Evolutionary conservation across 176 grass and related monocot genomes (phyloP), one percentile per base, ranked within the genome.

Genomic region (Leersia perrieri): DNA sequence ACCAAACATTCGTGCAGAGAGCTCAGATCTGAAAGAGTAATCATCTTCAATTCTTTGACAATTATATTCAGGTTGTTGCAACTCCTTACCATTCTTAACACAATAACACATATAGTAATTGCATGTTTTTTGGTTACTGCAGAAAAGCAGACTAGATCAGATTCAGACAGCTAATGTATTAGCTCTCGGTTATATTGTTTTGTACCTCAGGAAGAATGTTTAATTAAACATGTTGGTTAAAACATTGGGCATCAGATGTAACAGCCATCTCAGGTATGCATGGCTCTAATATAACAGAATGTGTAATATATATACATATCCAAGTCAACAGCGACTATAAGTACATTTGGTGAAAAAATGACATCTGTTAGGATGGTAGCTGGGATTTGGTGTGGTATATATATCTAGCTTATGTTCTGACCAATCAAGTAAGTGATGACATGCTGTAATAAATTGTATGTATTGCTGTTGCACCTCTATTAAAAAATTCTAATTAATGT

Each of bases 1-100:
- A 82, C 72, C 76, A 82, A 60, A 75, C 42, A 60, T 75, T 64
- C 81, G 78, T 66, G 66, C 66, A 36, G 55, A 30, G 42, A 25
- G 65, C 62, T 72, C 68, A 60, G 20, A 88, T 67, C 44, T 67
- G 74, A 60, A 74, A 40, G 26, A 41, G 12, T 25, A 26, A 29
- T 67, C 11, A 51, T 69, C 72, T 72, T 89, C 33, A 77, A 60
- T 77, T 77, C 72, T 60, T 85, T 57, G 16, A 11, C 66, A 85
- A 16, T 76, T 85, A 44, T 81, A 53, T 58, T 64, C 42, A 30
- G 33, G 82, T 85, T 85, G 82, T 85, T 89, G 65, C 42, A 89
- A 89, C 82, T 81, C 66, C 82, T 65, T 85, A 40, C 42, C 35
- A 66, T 71, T 89, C n/a, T 75, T 28, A 70, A 80, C 77, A 89